Evolutionary conservation across 768 basidiomycete species (phyloP).

Genomic region (Rhodosporidiobolus sp.): DNA sequence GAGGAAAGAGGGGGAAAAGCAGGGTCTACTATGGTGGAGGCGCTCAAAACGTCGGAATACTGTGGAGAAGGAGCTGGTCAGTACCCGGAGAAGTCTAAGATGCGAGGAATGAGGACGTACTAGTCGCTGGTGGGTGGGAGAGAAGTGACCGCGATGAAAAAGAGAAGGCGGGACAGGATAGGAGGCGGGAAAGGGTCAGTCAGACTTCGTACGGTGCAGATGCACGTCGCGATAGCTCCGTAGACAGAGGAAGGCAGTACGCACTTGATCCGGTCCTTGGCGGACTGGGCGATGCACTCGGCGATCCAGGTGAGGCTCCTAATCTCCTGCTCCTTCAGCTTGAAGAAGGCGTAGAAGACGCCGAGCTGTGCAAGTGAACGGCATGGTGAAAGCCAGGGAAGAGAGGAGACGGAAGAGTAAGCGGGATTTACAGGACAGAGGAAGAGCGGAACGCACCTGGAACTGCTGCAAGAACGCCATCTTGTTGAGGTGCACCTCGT

Average conservation of each 20-base stretch:
- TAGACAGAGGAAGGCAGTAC: not conserved
- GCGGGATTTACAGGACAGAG: too few species aligned
- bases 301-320: slow-evolving; percentile 51
- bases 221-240: not conserved
- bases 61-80: not conserved
- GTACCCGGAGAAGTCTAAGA: not conserved
- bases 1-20: not conserved
- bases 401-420: too few species aligned
- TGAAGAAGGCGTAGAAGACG: slow-evolving; percentile 74
- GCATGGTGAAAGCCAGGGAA: too few species aligned
- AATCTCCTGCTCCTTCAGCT: slow-evolving; percentile 55
- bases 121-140: slow-evolving; percentile 14
- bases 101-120: not conserved
- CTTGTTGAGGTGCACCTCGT: slow-evolving; percentile 92
- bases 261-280: slow-evolving; percentile 53
- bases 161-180: not conserved
- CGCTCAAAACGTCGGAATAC: slow-evolving; percentile 34
- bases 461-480: slow-evolving; percentile 93
- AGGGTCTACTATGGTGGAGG: not conserved
- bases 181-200: too few species aligned
- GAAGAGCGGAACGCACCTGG: too few species aligned
- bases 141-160: not conserved
- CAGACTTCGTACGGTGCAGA: not conserved
- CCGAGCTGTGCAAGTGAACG: too few species aligned
- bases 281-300: slow-evolving; percentile 96